Base-by-base conservation (phyloP, 306 rosid genomes). In the Parietaria judaica region DNA sequence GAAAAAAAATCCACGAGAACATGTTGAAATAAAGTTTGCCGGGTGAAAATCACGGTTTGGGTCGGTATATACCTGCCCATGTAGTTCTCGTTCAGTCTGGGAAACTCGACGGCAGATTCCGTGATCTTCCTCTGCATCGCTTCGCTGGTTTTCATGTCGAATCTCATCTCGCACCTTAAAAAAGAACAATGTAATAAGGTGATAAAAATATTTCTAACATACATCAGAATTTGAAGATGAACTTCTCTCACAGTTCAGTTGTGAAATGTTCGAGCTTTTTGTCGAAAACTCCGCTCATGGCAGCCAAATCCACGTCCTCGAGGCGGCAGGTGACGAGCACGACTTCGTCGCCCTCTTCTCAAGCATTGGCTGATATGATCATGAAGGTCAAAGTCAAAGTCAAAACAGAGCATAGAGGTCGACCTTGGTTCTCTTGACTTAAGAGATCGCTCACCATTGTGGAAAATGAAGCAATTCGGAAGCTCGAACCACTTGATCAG, bases 261-360 rank as follows among this genome's bases (percentile, higher is more conserved):
- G 58, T 2, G 70, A 85, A 84, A 74, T 69, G 84, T 54, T 80
- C 84, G 69, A 84, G 88, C 77, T 88, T 84, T 69, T 85, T 83
- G 67, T 88, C 84, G 74, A 77, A 69, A 44, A 59, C 36, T 36
- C 96, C 95, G 43, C 74, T 63, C 50, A 81, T 77, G 74, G 68
- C 38, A 70, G 84, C 92, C 70, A 88, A 65, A 41, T 88, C 74
- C 41, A 61, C 83, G 67, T 88, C 83, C 80, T 83, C 66, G 31
- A 84, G 50, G 55, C 94, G 98, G 79, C 96, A 88, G 4, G 96
- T 84, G 72, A 88, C 84, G 68, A 92, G 56, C 74, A 92, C 95
- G 72, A 92, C 80, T 71, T 86, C 98, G 11, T 92, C 95, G 53
- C 63, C 98, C 68, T 92, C 98, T 86, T 92, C 98, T 96, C 98